Percentiles rank a stretch among this genome's conserved stretches.
These are phyloP conservation scores for Pyrus betulifolia DNA, from an alignment of 306 rosid species.

Conservation along the genomic window DNA sequence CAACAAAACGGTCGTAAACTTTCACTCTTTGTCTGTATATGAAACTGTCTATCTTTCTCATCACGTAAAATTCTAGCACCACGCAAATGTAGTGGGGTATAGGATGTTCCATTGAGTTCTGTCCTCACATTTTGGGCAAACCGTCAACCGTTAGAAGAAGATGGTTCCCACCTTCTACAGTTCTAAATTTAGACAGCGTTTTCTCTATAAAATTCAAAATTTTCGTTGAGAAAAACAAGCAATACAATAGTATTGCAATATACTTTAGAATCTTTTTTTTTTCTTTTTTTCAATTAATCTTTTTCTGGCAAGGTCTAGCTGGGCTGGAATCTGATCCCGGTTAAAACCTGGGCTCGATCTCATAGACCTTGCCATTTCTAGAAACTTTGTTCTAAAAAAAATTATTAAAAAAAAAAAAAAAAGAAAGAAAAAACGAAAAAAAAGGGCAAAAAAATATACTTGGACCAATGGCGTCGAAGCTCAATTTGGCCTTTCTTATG, in stretches of 20 bases:
- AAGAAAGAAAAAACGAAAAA: neutral
- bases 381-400: neutral
- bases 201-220: neutral
- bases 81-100: neutral
- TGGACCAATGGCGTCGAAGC: slow-evolving; percentile 26
- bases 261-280: neutral
- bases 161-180: slow-evolving; percentile 23
- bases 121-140: neutral
- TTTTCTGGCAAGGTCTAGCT: slow-evolving; percentile 17
- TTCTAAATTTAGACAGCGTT: slow-evolving; percentile 22
- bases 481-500: slow-evolving; percentile 25
- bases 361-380: slow-evolving; percentile 1
- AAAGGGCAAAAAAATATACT: neutral
- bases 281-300: neutral
- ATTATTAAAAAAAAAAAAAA: neutral
- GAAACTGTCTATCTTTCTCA: no score
- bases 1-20: no score
- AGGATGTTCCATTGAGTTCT: no score
- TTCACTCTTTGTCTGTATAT: no score
- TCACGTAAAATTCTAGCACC: no score
- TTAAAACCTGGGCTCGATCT: neutral
- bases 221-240: neutral
- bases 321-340: slow-evolving; percentile 1
- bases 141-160: neutral
- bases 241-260: neutral